A percentile compares a stretch with the other conserved stretches of the same genome.
phyloP scores from a whole-genome alignment of 306 rosid genomes.

The Casuarina equisetifolia region DNA sequence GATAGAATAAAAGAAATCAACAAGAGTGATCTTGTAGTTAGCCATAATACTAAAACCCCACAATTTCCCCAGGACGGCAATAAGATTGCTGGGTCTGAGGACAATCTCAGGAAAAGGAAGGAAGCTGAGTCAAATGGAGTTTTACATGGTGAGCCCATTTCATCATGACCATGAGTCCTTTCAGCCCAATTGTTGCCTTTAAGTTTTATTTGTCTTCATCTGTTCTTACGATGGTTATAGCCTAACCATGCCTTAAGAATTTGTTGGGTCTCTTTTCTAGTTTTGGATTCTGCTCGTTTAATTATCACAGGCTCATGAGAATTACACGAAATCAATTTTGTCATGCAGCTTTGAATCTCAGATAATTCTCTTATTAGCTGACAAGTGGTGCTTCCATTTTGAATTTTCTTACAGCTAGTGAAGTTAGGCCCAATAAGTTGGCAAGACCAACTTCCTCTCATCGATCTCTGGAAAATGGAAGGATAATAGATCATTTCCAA shows the following conservation, averaged over 20 bases:
- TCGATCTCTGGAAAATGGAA: conserved; percentile 62
- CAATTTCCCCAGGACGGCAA: conserved; percentile 45
- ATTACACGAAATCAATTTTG: conserved; percentile 20
- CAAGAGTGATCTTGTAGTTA: conserved; percentile 41
- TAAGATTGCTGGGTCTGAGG: conserved; percentile 41
- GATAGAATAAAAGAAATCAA: conserved; percentile 52
- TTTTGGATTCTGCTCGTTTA: conserved; percentile 15
- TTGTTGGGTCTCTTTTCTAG: conserved; percentile 31
- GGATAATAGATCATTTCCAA: conserved; percentile 58
- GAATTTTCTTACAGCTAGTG: conserved; percentile 62
- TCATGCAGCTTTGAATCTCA: conserved; percentile 20
- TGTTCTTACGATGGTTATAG: conserved; percentile 29
- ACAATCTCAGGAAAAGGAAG: conserved; percentile 77
- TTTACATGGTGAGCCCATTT: conserved; percentile 76
- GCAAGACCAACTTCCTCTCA: conserved; percentile 50
- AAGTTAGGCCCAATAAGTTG: conserved; percentile 72
- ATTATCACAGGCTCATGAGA: conserved; percentile 18
- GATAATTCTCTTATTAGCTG: conserved; percentile 36
- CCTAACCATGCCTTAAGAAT: conserved; percentile 29
- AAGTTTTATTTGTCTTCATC: conserved; percentile 29
- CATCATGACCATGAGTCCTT: conserved; percentile 23
- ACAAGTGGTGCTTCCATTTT: conserved; percentile 37
- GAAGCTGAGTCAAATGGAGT: conserved; percentile 74
- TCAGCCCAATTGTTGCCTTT: conserved; percentile 17
- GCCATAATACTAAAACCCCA: conserved; percentile 39